phyloP scores from a whole-genome alignment of 352 stramenopile species.

The Phytophthora sp. region DNA sequence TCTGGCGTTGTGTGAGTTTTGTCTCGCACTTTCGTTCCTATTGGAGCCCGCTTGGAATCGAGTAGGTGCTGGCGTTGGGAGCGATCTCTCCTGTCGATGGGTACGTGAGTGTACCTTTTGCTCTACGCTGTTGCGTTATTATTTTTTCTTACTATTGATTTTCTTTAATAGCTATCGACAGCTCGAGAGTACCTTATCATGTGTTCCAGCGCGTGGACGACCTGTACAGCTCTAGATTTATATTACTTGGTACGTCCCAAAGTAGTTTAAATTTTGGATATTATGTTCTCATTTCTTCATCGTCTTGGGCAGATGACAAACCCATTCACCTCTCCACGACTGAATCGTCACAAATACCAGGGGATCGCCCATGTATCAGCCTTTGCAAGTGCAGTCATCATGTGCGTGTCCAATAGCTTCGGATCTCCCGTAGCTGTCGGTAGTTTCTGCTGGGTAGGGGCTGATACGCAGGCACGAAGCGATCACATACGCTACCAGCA shows the following conservation, averaged over 20 bases:
- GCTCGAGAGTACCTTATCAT: slow-evolving; percentile 80
- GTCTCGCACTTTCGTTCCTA: slow-evolving; percentile 70
- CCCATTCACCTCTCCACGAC: slow-evolving; percentile 75
- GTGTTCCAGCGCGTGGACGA: slow-evolving; percentile 72
- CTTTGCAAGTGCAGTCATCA: slow-evolving; percentile 48
- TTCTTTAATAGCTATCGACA: slow-evolving; percentile 52
- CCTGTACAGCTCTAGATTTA: slow-evolving; percentile 73
- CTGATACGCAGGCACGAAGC: slow-evolving; percentile 36
- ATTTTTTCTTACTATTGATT: background rate
- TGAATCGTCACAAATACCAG: slow-evolving; percentile 76
- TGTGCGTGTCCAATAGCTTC: slow-evolving; percentile 60
- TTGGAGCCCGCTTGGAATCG: slow-evolving; percentile 68
- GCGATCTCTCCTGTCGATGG: slow-evolving; percentile 54
- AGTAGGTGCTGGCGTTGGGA: slow-evolving; percentile 44
- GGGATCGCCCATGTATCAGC: slow-evolving; percentile 53
- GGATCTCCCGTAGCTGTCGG: slow-evolving; percentile 63
- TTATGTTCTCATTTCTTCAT: background rate
- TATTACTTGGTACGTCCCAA: slow-evolving; percentile 60
- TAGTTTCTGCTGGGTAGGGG: slow-evolving; percentile 79
- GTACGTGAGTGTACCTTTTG: slow-evolving; percentile 27
- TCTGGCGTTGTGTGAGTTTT: slow-evolving; percentile 63
- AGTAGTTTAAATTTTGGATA: background rate
- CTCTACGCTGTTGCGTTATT: background rate
- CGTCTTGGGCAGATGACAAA: slow-evolving; percentile 65
- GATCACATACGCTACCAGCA: slow-evolving; percentile 40